Evolutionary conservation across 345 rosid species (phyloP).

Genomic region (Sonneratia alba): DNA sequence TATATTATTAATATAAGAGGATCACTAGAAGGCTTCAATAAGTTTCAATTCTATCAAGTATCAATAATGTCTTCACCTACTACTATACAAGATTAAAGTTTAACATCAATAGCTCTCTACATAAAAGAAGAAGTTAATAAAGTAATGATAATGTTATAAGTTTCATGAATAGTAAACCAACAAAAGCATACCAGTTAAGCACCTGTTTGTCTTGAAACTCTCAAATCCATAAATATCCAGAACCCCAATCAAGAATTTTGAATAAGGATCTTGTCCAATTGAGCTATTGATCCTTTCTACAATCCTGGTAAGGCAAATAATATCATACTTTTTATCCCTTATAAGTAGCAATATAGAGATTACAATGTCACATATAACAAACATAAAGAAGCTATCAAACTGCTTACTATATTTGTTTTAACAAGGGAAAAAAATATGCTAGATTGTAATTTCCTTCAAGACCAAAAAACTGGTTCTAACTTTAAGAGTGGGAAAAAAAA

Average conservation of each 20-base stretch:
- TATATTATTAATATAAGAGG: no score
- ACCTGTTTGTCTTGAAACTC: conserved; percentile 99
- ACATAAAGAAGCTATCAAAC: not conserved
- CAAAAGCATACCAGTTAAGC: conserved; percentile 90
- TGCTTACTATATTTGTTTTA: no score
- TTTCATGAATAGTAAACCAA: conserved; percentile 6
- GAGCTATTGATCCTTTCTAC: conserved; percentile 82
- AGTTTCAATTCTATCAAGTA: not conserved
- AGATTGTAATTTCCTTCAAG: no score
- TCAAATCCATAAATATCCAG: conserved; percentile 99
- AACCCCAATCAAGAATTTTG: conserved; percentile 75
- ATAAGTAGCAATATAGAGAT: not conserved
- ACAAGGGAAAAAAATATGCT: no score
- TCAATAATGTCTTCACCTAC: not conserved
- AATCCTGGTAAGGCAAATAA: conserved; percentile 39
- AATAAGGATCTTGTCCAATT: conserved; percentile 85
- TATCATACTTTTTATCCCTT: not conserved
- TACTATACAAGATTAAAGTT: not conserved
- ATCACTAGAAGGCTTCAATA: not conserved
- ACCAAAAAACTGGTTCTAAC: no score
- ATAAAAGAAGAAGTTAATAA: not conserved
- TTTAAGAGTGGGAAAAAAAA: no score
- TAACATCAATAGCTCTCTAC: not conserved
- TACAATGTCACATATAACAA: not conserved
- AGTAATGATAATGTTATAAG: not conserved